Base-by-base conservation (phyloP, 257 asterid species). In the Rauvolfia tetraphylla region DNA sequence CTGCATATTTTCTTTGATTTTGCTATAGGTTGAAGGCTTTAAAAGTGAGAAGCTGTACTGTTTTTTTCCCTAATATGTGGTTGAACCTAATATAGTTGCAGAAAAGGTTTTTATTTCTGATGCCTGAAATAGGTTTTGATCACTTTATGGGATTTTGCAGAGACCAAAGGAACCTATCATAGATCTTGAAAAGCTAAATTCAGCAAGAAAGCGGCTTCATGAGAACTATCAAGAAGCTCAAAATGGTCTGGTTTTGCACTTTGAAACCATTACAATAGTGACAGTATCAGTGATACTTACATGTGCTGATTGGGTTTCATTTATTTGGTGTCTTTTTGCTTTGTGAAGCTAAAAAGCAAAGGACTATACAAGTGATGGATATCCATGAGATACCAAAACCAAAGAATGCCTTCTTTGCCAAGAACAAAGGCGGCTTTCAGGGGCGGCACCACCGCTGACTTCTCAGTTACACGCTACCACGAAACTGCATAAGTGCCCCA, bases 191-290 rank as follows among this genome's bases (percentile, higher is more conserved):
- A 92, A 76, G 88, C 82, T 95, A 75, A 89, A 91, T 84, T 88
- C 97, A 36, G 96, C 99, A 3, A 86, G 98, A 63, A 88, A 81
- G 84, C 83, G 99, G 86, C 98, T 95, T 83, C 99, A 91, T n/a
- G 98, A 93, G 89, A 95, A 91, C 83, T 95, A 95, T 84, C 97
- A 95, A 91, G 99, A 95, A 83, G 96, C 96, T 78, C 79, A 95
- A 76, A 95, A 95, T 86, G 99, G 98, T 95, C 48, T 75, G 95
- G 29, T 76, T 83, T 83, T 76, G 11, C 76, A 81, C 74, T 73
- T 76, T 57, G 74, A 61, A 79, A 81, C 81, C 76, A 34, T 71
- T 79, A 57, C 71, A 22, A 25, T 62, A 39, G 27, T 80, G 39
- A 48, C 20, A 79, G 42, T 15, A 25, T 49, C 36, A 65, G 44